Evolutionary conservation across 2,329 filamentous ascomycete species (phyloP).

Genomic region (Paecilomyces niveus): DNA sequence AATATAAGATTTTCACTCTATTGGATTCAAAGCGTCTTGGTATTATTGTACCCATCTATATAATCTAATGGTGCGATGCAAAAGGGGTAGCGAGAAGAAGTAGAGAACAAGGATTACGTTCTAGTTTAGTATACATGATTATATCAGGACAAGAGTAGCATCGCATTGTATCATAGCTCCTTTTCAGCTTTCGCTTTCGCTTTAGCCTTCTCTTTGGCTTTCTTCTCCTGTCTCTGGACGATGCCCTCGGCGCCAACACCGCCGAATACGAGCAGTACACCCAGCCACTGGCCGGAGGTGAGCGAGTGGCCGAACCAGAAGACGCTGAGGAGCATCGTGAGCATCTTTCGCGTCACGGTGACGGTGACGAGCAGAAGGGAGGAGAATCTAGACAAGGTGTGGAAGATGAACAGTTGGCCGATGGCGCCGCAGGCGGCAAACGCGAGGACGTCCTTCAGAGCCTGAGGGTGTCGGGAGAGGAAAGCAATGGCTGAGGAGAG

Average conservation of each 20-base stretch:
- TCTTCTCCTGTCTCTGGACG: constrained; percentile 76
- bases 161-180: constrained; percentile 16
- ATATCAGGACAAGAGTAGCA: background rate
- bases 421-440: constrained; percentile 87
- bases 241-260: constrained; percentile 86
- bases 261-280: constrained; percentile 87
- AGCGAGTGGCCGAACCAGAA: constrained; percentile 88
- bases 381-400: constrained; percentile 87
- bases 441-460: constrained; percentile 79
- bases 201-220: constrained; percentile 65
- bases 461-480: constrained; percentile 68
- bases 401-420: constrained; percentile 96
- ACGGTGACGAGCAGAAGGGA: constrained; percentile 90
- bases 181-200: constrained; percentile 16
- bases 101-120: background rate
- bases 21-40: background rate
- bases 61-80: background rate
- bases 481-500: constrained; percentile 73
- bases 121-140: background rate
- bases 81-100: background rate
- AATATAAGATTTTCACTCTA: too few relatives aligned
- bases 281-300: constrained; percentile 84
- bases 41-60: background rate
- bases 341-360: constrained; percentile 96
- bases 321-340: constrained; percentile 96